Evolutionary conservation across 176 grass and related monocot species (phyloP), one percentile per base, ranked within the genome.

Genomic region (Bonia amplexicaulis): DNA sequence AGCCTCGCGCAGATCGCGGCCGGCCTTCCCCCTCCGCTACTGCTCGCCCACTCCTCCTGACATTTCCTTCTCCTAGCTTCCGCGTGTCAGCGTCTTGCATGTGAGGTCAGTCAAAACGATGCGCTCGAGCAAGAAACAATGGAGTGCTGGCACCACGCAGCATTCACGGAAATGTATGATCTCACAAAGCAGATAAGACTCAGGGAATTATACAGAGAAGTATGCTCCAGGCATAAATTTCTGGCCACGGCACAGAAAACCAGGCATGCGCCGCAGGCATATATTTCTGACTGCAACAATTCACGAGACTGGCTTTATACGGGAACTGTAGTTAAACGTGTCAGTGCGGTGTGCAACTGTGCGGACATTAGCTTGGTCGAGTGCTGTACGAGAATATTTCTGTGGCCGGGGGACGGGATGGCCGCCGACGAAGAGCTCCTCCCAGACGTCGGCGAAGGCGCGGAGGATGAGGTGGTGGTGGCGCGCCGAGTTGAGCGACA

Each of bases 371-470:
- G 73, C 76, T 80, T 5, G 26, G 22, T 29, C 15, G 19, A 5
- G n/a, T 7, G 9, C 14, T 17, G 31, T 40, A 23, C 27, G 81
- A 25, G 15, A 31, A 41, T 7, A 33, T 53, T 83, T 42, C 6
- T 15, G 4, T 33, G 9, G 62, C 10, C 16, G 26, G 6, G 2
- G 17, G 16, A 19, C 42, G 29, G 0, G 60, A 16, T 1, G 86
- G 72, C 19, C 9, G 60, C 58, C 85, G 76, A 82, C 55, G 79
- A 99, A 94, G 73, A 99, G 88, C 19, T 99, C 93, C 46, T 94
- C 91, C 91, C 93, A 99, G 76, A 99, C 91, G 84, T 92, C 91
- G 6, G 93, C 89, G 87, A 96, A 99, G 23, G 96, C 93, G 57
- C 71, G 84, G 51, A 99, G 89, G 74, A 99, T 94, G 77, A 93